Percentiles rank a stretch among this genome's conserved stretches.
These are phyloP conservation scores for Blastobotrys illinoisensis DNA, from an alignment of 1,139 yeast species.

Conservation along the genomic window DNA sequence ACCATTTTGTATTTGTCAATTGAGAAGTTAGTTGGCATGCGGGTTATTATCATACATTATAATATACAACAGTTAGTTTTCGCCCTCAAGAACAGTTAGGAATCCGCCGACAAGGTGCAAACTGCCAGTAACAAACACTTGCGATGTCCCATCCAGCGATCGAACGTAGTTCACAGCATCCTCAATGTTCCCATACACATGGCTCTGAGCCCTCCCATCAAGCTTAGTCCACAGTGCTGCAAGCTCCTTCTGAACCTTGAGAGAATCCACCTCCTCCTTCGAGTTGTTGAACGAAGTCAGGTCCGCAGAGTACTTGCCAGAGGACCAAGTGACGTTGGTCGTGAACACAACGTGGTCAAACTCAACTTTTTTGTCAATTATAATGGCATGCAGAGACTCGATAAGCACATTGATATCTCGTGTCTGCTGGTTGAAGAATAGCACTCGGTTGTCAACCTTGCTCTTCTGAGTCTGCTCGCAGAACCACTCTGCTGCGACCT, in stretches of 20 bases:
- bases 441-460: conserved; percentile 33
- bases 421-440: conserved; percentile 90
- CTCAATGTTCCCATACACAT: conserved; percentile 71
- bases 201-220: conserved; percentile 43
- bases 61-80: not conserved
- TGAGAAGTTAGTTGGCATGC: too few species aligned
- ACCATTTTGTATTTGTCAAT: too few species aligned
- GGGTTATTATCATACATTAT: not conserved
- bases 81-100: conserved; percentile 55
- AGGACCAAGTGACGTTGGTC: conserved; percentile 87
- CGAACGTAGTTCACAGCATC: conserved; percentile 55
- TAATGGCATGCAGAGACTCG: conserved; percentile 44
- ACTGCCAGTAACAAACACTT: conserved; percentile 92
- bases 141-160: conserved; percentile 41
- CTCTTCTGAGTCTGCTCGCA: conserved; percentile 32
- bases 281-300: conserved; percentile 80
- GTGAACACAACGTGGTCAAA: conserved; percentile 81
- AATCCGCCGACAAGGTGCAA: conserved; percentile 92
- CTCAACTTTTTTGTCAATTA: conserved; percentile 29
- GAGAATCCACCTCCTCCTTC: conserved; percentile 64
- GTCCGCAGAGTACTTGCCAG: conserved; percentile 76
- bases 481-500: conserved; percentile 80
- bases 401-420: conserved; percentile 74
- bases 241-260: conserved; percentile 74
- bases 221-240: conserved; percentile 63